phyloP scores from a whole-genome alignment of 345 rosid species.

The Litchi chinensis region DNA sequence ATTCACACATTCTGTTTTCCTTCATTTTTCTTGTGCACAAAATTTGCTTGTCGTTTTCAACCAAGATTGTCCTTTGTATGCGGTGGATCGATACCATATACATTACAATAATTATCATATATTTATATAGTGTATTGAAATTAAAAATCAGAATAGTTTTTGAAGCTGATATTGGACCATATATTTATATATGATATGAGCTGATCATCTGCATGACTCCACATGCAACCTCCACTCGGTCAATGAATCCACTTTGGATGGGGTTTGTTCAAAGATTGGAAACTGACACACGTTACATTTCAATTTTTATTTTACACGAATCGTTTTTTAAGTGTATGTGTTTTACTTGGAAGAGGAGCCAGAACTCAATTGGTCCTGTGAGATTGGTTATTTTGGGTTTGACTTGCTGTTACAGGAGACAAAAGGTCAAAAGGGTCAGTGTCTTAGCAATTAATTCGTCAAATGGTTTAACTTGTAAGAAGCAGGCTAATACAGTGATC shows the following conservation, averaged over 20 bases:
- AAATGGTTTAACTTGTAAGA: background rate
- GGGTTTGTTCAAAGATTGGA: constrained; percentile 2
- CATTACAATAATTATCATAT: too few species aligned
- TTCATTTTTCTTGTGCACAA: constrained; percentile 5
- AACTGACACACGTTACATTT: background rate
- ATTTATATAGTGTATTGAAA: too few species aligned
- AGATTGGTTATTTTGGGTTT: background rate
- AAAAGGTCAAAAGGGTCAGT: constrained; percentile 20
- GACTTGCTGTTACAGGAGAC: background rate
- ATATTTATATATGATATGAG: background rate
- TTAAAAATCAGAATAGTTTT: too few species aligned
- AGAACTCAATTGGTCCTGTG: background rate
- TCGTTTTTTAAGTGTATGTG: background rate
- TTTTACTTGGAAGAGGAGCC: constrained; percentile 21
- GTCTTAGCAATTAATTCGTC: background rate
- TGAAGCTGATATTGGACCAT: too few species aligned
- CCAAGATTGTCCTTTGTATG: constrained; percentile 9
- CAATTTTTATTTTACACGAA: background rate
- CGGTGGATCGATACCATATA: constrained; percentile 15
- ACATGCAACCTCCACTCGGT: background rate
- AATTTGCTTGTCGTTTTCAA: constrained; percentile 22
- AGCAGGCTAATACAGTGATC: background rate
- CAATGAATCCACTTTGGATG: constrained; percentile 16
- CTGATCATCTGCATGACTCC: background rate
- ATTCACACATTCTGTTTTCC: background rate